phyloP scores from a whole-genome alignment of 495 filamentous ascomycete species.

The Penicillium ochrochloron region DNA sequence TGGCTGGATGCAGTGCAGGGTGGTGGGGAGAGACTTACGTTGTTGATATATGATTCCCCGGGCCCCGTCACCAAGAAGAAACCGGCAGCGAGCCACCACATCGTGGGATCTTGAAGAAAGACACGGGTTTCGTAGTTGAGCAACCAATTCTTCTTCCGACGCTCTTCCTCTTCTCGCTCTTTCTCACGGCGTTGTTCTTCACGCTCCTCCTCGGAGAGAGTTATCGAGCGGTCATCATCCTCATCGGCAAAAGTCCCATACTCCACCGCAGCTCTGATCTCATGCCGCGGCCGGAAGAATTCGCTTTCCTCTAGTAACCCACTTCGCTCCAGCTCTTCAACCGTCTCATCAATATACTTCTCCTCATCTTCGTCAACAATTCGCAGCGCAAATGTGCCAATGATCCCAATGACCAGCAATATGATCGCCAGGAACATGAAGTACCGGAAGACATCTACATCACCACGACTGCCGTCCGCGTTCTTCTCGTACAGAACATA shows the following conservation, averaged over 20 bases:
- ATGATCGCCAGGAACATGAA: slow-evolving; percentile 79
- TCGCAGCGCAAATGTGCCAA: slow-evolving; percentile 73
- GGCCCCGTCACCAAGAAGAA: slow-evolving; percentile 95
- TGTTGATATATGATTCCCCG: slow-evolving; percentile 96
- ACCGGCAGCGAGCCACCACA: slow-evolving; percentile 91
- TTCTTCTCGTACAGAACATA: slow-evolving; percentile 70
- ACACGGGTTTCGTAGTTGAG: slow-evolving; percentile 83
- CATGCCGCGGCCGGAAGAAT: slow-evolving; percentile 56
- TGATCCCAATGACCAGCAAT: slow-evolving; percentile 68
- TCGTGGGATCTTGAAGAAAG: slow-evolving; percentile 85
- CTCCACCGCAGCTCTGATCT: slow-evolving; percentile 38
- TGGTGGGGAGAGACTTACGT: slow-evolving; percentile 46
- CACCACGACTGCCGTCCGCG: slow-evolving; percentile 67
- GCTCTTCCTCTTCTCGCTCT: slow-evolving; percentile 64
- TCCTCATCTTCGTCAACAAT: slow-evolving; percentile 66
- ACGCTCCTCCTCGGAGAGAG: slow-evolving; percentile 51
- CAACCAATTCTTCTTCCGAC: slow-evolving; percentile 78
- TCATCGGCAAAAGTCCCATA: slow-evolving; percentile 59
- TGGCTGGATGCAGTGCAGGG: neutral
- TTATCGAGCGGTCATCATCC: slow-evolving; percentile 36
- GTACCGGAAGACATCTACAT: slow-evolving; percentile 83
- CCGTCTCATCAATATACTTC: slow-evolving; percentile 83
- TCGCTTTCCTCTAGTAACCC: slow-evolving; percentile 76
- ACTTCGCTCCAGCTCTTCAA: slow-evolving; percentile 82
- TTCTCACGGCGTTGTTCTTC: slow-evolving; percentile 53